Base-by-base conservation (phyloP, 2,329 filamentous ascomycete species). In the Talaromyces sp. region DNA sequence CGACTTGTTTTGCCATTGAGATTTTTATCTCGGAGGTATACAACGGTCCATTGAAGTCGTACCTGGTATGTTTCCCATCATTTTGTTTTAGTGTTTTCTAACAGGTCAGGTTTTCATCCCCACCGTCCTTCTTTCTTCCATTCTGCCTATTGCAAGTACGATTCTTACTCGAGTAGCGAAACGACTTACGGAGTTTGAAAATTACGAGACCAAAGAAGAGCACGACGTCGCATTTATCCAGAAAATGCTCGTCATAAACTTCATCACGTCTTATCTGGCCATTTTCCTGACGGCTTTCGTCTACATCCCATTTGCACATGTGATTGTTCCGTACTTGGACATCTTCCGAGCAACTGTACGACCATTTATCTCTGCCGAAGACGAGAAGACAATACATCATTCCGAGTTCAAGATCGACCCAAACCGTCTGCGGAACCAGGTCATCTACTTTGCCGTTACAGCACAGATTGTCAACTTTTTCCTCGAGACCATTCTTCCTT, bases 11-110 rank as follows among this genome's bases (percentile, higher is more conserved):
- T 77, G 91, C 89, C 3, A 94, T 99, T 70, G 95, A 99, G 77
- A 93, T 99, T 57, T 98, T 98, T 79, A 92, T 99, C 70, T 93
- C 91, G 0, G 93, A 99, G 78, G 88, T 99, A 33, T 99, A 99
- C 77, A 87, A 89, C 69, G 95, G 95, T 0, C 93, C 94, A 0
- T 87, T 97, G 68, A 97, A 98, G 79, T 85, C 87, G 43, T 89
- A 96, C 65, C 76, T 99, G 74, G 92, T 93, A 77, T 76, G 87
- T 77, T 13, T 2, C 5, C 27, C 63, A 61, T 48, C 39, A 41
- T 60, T 67, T 48, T 71, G 14, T 24, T 5, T 56, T 24, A 5
- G 3, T 27, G 1, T 31, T 16, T 66, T 3, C 31, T n/a, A 56
- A 5, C 24, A 4, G 27, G 13, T 45, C 70, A 93, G 90, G 85